Evolutionary conservation across 78 protist genomes (phyloP).

Genomic region (Dictyostelium firmibasis): DNA sequence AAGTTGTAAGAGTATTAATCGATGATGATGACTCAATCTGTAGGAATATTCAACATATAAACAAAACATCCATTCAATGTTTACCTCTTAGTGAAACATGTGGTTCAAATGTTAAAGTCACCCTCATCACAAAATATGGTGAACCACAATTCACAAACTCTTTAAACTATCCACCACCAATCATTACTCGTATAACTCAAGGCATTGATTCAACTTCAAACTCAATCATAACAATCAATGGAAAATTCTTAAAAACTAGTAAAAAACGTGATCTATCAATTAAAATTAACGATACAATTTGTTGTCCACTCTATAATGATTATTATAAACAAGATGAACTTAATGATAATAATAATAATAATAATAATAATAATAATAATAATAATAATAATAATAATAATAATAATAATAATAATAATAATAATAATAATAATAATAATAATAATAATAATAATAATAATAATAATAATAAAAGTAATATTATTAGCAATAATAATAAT

Average conservation of each 20-base stretch:
- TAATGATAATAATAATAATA: not conserved
- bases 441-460: too few relatives aligned
- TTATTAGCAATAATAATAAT: not conserved
- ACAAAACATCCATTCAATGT: not conserved
- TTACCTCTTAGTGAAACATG: not conserved
- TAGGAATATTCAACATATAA: not conserved
- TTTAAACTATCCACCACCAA: conserved; percentile 19
- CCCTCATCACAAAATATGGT: not conserved
- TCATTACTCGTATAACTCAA: not conserved
- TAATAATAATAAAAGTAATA: too few relatives aligned
- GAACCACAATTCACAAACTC: not conserved
- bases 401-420: not conserved
- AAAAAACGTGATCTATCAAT: not conserved
- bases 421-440: not conserved
- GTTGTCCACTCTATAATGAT: conserved; percentile 11
- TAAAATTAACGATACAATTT: not conserved
- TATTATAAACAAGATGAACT: not conserved
- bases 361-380: too few relatives aligned
- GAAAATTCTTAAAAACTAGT: not conserved
- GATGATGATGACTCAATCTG: conserved; percentile 2
- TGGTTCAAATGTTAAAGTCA: not conserved
- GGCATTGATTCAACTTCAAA: not conserved
- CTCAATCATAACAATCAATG: not conserved
- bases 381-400: not conserved
- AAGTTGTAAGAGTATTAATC: not conserved